These are phyloP conservation scores for Phytophthora europaea DNA, from an alignment of 352 stramenopile genomes.

Conservation along the genomic window DNA sequence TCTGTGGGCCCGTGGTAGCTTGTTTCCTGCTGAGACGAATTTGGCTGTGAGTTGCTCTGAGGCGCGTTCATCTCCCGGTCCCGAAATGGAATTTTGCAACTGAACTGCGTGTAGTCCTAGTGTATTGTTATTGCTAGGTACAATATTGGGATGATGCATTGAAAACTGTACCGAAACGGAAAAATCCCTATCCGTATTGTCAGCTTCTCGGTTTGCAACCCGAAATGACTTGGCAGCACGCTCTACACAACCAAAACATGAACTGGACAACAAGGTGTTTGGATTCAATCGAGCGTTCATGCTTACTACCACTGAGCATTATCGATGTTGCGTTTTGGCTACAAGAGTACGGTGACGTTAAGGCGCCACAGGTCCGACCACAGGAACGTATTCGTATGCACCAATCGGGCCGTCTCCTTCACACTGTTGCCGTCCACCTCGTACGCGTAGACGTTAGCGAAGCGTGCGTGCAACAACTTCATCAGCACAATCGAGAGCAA, in stretches of 20 bases:
- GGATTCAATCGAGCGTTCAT: not conserved
- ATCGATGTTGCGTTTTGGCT: not conserved
- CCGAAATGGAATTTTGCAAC: not conserved
- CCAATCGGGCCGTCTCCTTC: conserved; percentile 38
- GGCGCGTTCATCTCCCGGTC: not conserved
- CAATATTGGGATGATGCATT: not conserved
- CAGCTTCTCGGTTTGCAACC: too few relatives aligned
- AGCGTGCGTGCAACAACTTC: conserved; percentile 30
- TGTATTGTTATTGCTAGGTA: not conserved
- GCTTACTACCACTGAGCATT: not conserved
- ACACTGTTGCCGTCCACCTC: conserved; percentile 49
- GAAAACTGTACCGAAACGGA: not conserved
- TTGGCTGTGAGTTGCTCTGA: not conserved
- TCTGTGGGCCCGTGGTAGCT: not conserved
- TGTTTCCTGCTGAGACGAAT: not conserved
- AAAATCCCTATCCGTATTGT: not conserved
- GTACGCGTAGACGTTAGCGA: conserved; percentile 39
- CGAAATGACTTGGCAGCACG: too few relatives aligned
- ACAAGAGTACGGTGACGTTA: conserved; percentile 37
- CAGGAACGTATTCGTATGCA: conserved; percentile 45
- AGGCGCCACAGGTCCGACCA: conserved; percentile 38
- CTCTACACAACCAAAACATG: not conserved
- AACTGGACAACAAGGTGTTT: not conserved
- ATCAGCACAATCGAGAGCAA: conserved; percentile 41
- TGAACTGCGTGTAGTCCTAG: not conserved